These are phyloP conservation scores for Austropuccinia psidii DNA, from an alignment of 1,284 basidiomycete genomes.

Conservation along the genomic window DNA sequence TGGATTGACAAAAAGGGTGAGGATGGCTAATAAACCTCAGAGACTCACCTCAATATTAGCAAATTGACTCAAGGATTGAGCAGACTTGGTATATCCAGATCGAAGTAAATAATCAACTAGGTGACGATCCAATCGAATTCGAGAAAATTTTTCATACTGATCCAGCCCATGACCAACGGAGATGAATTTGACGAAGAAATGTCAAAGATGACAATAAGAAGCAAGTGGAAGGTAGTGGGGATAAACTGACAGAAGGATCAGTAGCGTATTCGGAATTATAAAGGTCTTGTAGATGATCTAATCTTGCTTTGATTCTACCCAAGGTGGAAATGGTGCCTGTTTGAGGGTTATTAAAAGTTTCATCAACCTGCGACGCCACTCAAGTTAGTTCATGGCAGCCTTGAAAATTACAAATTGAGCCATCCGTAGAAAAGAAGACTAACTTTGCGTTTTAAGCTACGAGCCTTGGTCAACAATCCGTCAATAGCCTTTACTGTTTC, in stretches of 20 bases:
- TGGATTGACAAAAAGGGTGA: not conserved
- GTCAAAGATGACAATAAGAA: not conserved
- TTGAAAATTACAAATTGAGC: constrained; percentile 11
- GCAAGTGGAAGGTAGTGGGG: not conserved
- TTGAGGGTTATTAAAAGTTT: constrained; percentile 60
- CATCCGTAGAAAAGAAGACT: no score
- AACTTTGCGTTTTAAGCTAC: constrained; percentile 21
- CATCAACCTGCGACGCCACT: constrained; percentile 58
- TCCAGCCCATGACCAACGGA: not conserved
- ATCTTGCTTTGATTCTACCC: constrained; percentile 50
- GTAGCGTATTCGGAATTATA: constrained; percentile 24
- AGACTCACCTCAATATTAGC: constrained; percentile 39
- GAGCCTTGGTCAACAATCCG: constrained; percentile 15
- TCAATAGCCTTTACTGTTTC: constrained; percentile 51
- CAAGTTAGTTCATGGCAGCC: constrained; percentile 39
- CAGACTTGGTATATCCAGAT: constrained; percentile 34
- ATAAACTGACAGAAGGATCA: constrained; percentile 1
- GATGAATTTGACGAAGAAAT: not conserved
- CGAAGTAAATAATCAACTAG: constrained; percentile 46
- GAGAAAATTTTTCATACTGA: constrained; percentile 26
- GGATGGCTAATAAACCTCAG: no score
- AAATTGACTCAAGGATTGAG: constrained; percentile 38
- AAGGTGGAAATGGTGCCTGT: constrained; percentile 63
- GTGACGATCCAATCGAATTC: constrained; percentile 44
- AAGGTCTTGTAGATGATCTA: constrained; percentile 29